phyloP scores from a whole-genome alignment of 176 grass and related monocot species.

The Alopecurus myosuroides region DNA sequence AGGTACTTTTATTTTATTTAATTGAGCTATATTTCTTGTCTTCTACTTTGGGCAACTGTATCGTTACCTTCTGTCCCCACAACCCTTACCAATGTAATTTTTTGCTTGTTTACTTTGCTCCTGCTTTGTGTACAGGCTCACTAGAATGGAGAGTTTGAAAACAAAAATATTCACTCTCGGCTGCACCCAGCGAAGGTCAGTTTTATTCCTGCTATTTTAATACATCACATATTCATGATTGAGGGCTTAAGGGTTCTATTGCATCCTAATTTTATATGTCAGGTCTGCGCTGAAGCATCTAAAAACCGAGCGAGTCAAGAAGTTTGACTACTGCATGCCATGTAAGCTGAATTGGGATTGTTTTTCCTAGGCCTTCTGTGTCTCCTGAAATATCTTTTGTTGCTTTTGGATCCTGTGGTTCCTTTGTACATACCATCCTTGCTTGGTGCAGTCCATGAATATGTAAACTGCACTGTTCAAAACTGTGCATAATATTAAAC shows the following conservation, averaged over 20 bases:
- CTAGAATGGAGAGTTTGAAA: constrained; percentile 62
- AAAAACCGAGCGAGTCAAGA: constrained; percentile 75
- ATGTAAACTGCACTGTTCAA: constrained; percentile 8
- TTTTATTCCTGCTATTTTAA: constrained; percentile 2
- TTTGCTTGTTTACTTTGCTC: not conserved
- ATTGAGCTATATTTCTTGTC: not conserved
- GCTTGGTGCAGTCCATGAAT: constrained; percentile 10
- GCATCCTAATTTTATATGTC: constrained; percentile 5
- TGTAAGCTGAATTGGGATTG: constrained; percentile 55
- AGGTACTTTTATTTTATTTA: constrained; percentile 40
- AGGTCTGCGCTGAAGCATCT: constrained; percentile 81
- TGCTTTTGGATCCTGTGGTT: constrained; percentile 1
- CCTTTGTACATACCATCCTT: constrained; percentile 22
- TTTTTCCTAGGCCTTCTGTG: constrained; percentile 4
- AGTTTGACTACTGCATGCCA: constrained; percentile 93
- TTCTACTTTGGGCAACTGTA: constrained; percentile 11
- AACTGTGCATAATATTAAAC: constrained; percentile 1
- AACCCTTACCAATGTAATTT: not conserved
- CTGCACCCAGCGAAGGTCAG: constrained; percentile 89
- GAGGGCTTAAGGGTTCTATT: not conserved
- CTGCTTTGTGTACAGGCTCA: constrained; percentile 44
- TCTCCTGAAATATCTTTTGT: constrained; percentile 10
- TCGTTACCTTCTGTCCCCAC: not conserved
- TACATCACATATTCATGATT: not conserved
- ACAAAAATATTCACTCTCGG: constrained; percentile 83